Conservation (phyloP, 192 early-diverging fungal genomes). For the Phycomyces blakesleeanus region DNA sequence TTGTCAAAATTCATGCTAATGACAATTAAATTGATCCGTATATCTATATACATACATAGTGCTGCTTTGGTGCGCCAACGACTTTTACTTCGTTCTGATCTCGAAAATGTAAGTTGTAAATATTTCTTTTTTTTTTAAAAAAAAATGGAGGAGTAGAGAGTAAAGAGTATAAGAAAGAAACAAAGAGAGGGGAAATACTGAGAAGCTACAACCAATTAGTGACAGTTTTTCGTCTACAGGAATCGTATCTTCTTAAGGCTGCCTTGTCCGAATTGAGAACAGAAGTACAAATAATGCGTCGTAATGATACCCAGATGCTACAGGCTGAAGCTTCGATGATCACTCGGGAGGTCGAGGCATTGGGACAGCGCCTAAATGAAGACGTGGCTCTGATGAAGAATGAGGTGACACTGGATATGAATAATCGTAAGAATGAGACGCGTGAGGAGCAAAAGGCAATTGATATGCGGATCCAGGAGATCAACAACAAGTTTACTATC, state of each 20-base stretch:
- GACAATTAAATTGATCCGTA: neutral
- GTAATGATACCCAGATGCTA: constrained; percentile 72
- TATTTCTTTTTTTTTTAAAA: too few relatives aligned
- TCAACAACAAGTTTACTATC: constrained; percentile 85
- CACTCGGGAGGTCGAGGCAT: constrained; percentile 72
- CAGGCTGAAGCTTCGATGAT: constrained; percentile 71
- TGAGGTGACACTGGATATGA: constrained; percentile 89
- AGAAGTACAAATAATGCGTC: constrained; percentile 69
- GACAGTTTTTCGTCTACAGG: constrained; percentile 31
- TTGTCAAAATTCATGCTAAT: too few relatives aligned
- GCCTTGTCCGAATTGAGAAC: constrained; percentile 78
- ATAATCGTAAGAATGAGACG: constrained; percentile 82
- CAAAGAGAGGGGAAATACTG: too few relatives aligned
- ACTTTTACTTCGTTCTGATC: constrained; percentile 47
- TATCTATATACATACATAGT: constrained; percentile 12
- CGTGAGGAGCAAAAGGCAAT: constrained; percentile 73
- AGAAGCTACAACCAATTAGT: too few relatives aligned
- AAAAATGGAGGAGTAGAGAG: too few relatives aligned
- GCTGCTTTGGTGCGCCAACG: constrained; percentile 43
- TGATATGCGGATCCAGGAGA: constrained; percentile 75
- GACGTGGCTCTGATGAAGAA: constrained; percentile 71
- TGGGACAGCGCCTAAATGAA: constrained; percentile 74
- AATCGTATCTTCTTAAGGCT: constrained; percentile 79
- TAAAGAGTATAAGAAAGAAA: too few relatives aligned
- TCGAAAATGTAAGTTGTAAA: constrained; percentile 64